Percentiles rank a stretch among this genome's conserved stretches.
phyloP scores from a whole-genome alignment of 495 filamentous ascomycete genomes.

The Delitschia confertaspora region DNA sequence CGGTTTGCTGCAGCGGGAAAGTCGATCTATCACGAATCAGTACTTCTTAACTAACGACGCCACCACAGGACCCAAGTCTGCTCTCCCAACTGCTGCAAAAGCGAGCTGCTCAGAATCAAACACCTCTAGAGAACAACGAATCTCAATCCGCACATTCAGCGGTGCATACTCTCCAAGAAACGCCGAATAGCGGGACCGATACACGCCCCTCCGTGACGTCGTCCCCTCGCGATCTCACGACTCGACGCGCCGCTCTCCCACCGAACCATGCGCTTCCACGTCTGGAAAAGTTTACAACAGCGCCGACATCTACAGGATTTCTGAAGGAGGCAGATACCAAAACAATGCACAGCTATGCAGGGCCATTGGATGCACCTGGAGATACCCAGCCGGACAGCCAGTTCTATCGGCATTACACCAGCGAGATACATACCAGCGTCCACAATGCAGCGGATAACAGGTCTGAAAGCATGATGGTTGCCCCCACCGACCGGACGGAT shows the following conservation, averaged over 20 bases:
- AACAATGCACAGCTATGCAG: constrained; percentile 13
- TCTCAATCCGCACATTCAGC: no score
- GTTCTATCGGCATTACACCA: constrained; percentile 32
- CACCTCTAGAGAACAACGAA: no score
- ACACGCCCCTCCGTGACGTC: constrained; percentile 1
- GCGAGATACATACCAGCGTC: constrained; percentile 2
- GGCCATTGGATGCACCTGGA: constrained; percentile 19
- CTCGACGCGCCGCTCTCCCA: constrained; percentile 10
- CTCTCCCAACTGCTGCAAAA: constrained; percentile 23
- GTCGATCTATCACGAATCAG: constrained; percentile 16
- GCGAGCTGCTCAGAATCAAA: no score
- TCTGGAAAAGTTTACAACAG: constrained; percentile 12
- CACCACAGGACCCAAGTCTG: constrained; percentile 18
- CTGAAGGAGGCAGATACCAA: constrained; percentile 10
- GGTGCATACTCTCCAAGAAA: no score
- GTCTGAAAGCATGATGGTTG: constrained; percentile 1
- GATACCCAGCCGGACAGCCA: constrained; percentile 37
- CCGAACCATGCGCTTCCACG: constrained; percentile 14
- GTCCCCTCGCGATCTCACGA: background rate
- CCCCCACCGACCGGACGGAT: constrained; percentile 10
- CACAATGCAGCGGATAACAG: background rate
- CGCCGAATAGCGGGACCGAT: background rate
- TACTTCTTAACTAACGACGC: background rate
- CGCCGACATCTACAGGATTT: constrained; percentile 8
- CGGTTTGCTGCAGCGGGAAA: constrained; percentile 1